phyloP scores from a whole-genome alignment of 345 rosid genomes.

The Diplotaxis tenuifolia region DNA sequence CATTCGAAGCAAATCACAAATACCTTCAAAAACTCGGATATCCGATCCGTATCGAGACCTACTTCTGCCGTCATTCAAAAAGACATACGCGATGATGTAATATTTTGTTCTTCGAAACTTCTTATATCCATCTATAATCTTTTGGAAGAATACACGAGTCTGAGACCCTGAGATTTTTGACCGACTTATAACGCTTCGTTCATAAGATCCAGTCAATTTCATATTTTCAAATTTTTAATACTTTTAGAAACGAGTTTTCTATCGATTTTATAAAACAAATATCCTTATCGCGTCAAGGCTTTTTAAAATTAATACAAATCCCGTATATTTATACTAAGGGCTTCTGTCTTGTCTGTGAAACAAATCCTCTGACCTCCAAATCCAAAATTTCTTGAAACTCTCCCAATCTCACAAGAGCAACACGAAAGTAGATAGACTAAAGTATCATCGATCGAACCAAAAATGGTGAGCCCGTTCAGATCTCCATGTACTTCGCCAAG shows the following conservation, averaged over 20 bases:
- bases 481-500: constrained; percentile 40
- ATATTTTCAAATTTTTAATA: neutral
- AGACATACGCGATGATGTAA: constrained; percentile 16
- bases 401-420: constrained; percentile 6
- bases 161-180: constrained; percentile 15
- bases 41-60: no score
- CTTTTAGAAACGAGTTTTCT: neutral
- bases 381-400: neutral
- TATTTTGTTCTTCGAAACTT: constrained; percentile 23
- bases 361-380: constrained; percentile 6
- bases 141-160: neutral
- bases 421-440: constrained; percentile 4
- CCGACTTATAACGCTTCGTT: constrained; percentile 25
- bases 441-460: neutral
- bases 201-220: constrained; percentile 30
- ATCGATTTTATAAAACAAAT: neutral
- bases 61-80: constrained; percentile 5
- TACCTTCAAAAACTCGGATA: no score
- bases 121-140: neutral
- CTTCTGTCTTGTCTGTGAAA: constrained; percentile 28
- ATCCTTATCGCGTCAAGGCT: constrained; percentile 25
- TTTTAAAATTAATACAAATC: constrained; percentile 10
- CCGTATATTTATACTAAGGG: constrained; percentile 25
- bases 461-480: constrained; percentile 28
- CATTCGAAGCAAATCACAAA: no score